These are phyloP conservation scores for Fusarium transvaalense DNA, from an alignment of 2,329 filamentous ascomycete species.

Conservation along the genomic window DNA sequence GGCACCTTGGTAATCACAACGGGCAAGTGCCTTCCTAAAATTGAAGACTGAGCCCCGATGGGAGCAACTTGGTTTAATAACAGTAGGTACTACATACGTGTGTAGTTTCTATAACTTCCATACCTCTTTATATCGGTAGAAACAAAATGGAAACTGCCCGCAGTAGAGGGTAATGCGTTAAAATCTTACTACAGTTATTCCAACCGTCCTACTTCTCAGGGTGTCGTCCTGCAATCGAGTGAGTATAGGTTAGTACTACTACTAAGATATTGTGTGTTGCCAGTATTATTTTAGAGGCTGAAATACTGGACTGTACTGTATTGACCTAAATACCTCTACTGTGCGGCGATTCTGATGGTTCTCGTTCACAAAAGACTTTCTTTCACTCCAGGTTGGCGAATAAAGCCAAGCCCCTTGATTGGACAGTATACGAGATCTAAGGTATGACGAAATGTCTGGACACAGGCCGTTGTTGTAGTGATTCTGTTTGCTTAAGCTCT, in stretches of 20 bases:
- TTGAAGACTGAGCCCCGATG: neutral
- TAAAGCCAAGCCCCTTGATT: slow-evolving; percentile 15
- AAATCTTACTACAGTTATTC: neutral
- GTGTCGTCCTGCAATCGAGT: neutral
- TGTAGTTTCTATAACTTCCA: too few relatives aligned
- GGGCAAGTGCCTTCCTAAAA: too few relatives aligned
- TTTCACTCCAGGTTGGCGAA: slow-evolving; percentile 12
- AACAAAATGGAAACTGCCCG: neutral
- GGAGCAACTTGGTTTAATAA: neutral
- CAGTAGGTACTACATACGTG: too few relatives aligned
- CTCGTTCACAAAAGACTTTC: slow-evolving; percentile 16
- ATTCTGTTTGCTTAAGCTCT: neutral
- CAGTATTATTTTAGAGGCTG: too few relatives aligned
- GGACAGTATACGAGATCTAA: slow-evolving; percentile 4
- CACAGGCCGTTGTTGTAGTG: neutral
- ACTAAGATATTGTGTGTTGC: neutral
- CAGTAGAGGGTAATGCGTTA: neutral
- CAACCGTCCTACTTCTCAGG: neutral
- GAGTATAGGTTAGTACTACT: neutral
- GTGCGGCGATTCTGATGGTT: slow-evolving; percentile 17
- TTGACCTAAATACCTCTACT: neutral
- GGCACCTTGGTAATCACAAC: too few relatives aligned
- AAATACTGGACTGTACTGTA: too few relatives aligned
- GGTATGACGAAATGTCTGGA: slow-evolving; percentile 8
- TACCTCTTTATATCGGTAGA: too few relatives aligned